Conservation (phyloP, 2,329 filamentous ascomycete genomes). For the Atkinsonella texensis region DNA sequence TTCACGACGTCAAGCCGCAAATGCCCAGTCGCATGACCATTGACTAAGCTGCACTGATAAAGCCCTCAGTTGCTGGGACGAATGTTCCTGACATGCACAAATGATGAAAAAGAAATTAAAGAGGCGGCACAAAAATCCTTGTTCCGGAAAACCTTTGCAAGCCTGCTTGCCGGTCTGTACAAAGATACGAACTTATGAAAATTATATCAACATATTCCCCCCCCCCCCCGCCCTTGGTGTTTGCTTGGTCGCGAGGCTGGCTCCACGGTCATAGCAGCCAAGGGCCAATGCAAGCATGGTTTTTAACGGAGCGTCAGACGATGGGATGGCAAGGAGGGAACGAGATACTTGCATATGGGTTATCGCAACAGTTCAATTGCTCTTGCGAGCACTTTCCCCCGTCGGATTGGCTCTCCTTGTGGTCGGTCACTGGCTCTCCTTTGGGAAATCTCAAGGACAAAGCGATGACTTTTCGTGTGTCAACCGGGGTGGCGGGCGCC, state of each 20-base stretch:
- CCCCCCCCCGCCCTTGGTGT: neutral
- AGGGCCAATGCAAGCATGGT: neutral
- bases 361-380: neutral
- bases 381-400: neutral
- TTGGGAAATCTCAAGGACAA: neutral
- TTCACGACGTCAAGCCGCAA: conserved; percentile 44
- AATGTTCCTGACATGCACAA: neutral
- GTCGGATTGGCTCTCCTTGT: neutral
- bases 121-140: neutral
- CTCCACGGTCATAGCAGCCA: neutral
- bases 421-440: neutral
- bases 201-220: conserved; percentile 1
- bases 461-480: neutral
- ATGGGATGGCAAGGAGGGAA: neutral
- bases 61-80: no score
- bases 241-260: neutral
- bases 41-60: conserved; percentile 30
- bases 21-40: conserved; percentile 49
- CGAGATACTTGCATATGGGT: neutral
- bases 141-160: conserved; percentile 2
- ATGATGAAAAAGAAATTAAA: neutral
- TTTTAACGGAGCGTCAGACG: neutral
- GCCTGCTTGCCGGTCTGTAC: conserved; percentile 3
- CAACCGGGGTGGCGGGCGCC: neutral
- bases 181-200: conserved; percentile 7